phyloP scores from a whole-genome alignment of 225 moss, liverwort and hornwort genomes.

The Sphagnum contortum region DNA sequence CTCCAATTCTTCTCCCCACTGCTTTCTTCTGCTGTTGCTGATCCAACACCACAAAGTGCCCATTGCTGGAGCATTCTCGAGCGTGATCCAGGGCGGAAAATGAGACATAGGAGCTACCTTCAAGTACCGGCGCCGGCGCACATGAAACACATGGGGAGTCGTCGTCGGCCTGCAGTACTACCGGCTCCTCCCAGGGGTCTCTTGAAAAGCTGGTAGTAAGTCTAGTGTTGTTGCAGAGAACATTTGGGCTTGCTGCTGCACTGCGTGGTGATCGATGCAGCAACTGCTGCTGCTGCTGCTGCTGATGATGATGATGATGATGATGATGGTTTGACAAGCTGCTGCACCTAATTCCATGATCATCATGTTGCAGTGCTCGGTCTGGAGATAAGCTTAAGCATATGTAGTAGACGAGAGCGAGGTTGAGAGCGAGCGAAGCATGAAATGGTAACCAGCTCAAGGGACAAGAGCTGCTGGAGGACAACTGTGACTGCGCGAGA shows the following conservation, averaged over 20 bases:
- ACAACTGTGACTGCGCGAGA: no score
- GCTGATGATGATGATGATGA: no score
- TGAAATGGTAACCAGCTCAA: background rate
- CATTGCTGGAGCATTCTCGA: conserved; percentile 41
- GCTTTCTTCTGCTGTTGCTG: background rate
- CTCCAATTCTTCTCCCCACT: conserved; percentile 2
- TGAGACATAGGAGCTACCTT: conserved; percentile 3
- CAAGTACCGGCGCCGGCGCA: no score
- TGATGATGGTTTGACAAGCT: no score
- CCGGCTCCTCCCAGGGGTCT: no score
- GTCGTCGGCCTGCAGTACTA: conserved; percentile 6
- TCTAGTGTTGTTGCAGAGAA: no score
- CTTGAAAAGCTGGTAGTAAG: no score
- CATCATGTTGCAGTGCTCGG: background rate
- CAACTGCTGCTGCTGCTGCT: no score
- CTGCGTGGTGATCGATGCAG: no score
- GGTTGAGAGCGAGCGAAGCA: conserved; percentile 1
- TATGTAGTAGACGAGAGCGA: background rate
- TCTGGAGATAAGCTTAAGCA: background rate
- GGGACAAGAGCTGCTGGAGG: no score
- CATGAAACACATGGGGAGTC: no score
- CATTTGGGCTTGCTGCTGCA: background rate
- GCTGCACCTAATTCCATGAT: background rate
- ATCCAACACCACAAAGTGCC: conserved; percentile 23
- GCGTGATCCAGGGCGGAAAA: conserved; percentile 20